Evolutionary conservation across 441 rosid genomes (phyloP), one percentile per base, ranked within the genome.

Genomic region (Theobroma grandiflorum): DNA sequence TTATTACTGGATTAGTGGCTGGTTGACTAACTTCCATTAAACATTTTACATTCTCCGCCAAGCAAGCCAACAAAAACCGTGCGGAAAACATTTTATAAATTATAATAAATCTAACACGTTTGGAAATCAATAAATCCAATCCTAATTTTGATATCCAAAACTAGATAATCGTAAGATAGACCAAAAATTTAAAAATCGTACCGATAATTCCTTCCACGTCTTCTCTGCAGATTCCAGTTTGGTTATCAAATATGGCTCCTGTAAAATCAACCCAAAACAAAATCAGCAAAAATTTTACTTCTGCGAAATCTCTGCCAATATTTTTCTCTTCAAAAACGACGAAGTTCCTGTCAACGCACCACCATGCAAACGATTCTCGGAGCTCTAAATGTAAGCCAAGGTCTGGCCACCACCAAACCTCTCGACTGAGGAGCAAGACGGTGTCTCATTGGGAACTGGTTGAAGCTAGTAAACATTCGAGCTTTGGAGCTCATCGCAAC

Each of bases 161-260:
- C 57, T 47, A 69, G 37, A 43, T 20, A 43, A 68, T 68, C 26
- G 18, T 38, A 33, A 67, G 53, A 33, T 45, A 18, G 37, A 45
- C 38, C 55, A 22, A 43, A 37, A 35, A 2, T 42, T 52, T 50
- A 42, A 26, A 72, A 79, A 80, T 65, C 90, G n/a, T 80, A 96
- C 98, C 80, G 99, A 93, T 71, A 96, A 79, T 68, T 94, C 99
- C 77, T 94, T 93, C 98, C 99, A 94, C 4, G 98, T 94, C 86
- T 89, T 96, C 91, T 91, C 98, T 0, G 96, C 98, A 62, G 99
- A 94, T 83, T 94, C 94, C 87, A 96, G 90, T 89, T 96, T 96
- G 37, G 84, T 87, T 57, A 91, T 81, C 83, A 94, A 83, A 74
- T 89, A 90, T 3, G 98, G 98, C 84, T 94, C 98, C 99, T 94